Conservation (phyloP, 2,329 filamentous ascomycete genomes). For the Pseudocercospora cruenta region DNA sequence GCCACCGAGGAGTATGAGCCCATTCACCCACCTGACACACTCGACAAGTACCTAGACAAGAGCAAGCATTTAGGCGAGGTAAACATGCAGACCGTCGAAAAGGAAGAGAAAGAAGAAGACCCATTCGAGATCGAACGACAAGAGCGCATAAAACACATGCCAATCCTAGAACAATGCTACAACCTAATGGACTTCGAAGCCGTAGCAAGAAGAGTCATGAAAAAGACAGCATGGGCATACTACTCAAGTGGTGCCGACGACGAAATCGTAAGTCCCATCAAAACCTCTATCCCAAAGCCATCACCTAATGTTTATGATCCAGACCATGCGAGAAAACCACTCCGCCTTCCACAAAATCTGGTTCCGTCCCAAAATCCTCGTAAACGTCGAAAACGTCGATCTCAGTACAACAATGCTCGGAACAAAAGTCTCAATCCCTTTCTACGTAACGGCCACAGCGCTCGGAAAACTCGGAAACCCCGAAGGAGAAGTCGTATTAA, state of each 20-base stretch:
- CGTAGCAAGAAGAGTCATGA: constrained; percentile 88
- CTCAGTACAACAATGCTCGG: constrained; percentile 92
- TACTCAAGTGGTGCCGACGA: constrained; percentile 93
- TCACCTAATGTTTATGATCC: neutral
- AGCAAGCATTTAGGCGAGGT: constrained; percentile 89
- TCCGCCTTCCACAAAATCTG: constrained; percentile 94
- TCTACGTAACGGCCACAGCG: constrained; percentile 95
- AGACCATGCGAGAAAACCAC: constrained; percentile 81
- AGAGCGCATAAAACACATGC: constrained; percentile 70
- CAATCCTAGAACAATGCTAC: constrained; percentile 82
- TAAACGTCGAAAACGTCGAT: constrained; percentile 87
- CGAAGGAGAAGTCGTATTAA: constrained; percentile 91
- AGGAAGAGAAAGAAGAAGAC: constrained; percentile 67
- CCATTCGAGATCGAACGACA: constrained; percentile 75
- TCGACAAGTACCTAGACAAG: constrained; percentile 77
- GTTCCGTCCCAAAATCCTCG: constrained; percentile 88
- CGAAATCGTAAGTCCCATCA: constrained; percentile 27
- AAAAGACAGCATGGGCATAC: constrained; percentile 95
- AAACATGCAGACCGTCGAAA: constrained; percentile 78
- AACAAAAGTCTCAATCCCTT: constrained; percentile 78
- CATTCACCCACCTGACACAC: constrained; percentile 84
- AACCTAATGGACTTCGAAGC: constrained; percentile 96
- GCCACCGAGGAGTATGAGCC: constrained; percentile 90
- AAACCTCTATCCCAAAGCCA: neutral
- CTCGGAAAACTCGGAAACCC: constrained; percentile 92